Conservation (phyloP, 257 asterid genomes). For the Gentiana macrophylla region DNA sequence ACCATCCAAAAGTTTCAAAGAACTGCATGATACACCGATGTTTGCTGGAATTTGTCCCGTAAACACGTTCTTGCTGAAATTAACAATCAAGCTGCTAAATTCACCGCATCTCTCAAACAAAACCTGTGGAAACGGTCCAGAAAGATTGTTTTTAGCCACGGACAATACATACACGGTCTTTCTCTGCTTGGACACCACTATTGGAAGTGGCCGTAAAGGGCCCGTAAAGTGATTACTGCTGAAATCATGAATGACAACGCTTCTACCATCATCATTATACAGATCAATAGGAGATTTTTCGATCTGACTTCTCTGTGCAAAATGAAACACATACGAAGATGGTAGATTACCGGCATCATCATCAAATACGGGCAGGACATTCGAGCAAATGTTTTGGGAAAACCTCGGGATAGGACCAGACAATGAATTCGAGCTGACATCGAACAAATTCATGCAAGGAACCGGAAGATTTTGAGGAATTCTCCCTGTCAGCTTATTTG, state of each 20-base stretch:
- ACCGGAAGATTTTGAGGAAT: slow-evolving; percentile 52
- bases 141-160: slow-evolving; percentile 10
- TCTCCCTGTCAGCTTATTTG: slow-evolving; percentile 57
- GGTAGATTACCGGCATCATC: slow-evolving; percentile 28
- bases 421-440: slow-evolving; percentile 56
- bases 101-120: slow-evolving; percentile 6
- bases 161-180: slow-evolving; percentile 10
- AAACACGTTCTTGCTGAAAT: slow-evolving; percentile 2
- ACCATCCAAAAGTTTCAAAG: slow-evolving; percentile 17
- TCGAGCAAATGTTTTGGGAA: slow-evolving; percentile 31
- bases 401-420: slow-evolving; percentile 76
- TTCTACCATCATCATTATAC: not conserved
- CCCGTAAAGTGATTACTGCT: slow-evolving; percentile 15
- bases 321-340: slow-evolving; percentile 42
- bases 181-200: not conserved
- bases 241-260: slow-evolving; percentile 7
- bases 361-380: slow-evolving; percentile 7
- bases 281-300: not conserved
- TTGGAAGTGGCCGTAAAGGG: slow-evolving; percentile 8
- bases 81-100: slow-evolving; percentile 1
- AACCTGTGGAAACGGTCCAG: slow-evolving; percentile 5
- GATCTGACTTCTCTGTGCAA: slow-evolving; percentile 15
- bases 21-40: slow-evolving; percentile 40
- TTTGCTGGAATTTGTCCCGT: slow-evolving; percentile 10
- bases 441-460: slow-evolving; percentile 80